These are phyloP conservation scores for Monosporascus sp. DNA, from an alignment of 2,329 filamentous ascomycete genomes.

Conservation along the genomic window DNA sequence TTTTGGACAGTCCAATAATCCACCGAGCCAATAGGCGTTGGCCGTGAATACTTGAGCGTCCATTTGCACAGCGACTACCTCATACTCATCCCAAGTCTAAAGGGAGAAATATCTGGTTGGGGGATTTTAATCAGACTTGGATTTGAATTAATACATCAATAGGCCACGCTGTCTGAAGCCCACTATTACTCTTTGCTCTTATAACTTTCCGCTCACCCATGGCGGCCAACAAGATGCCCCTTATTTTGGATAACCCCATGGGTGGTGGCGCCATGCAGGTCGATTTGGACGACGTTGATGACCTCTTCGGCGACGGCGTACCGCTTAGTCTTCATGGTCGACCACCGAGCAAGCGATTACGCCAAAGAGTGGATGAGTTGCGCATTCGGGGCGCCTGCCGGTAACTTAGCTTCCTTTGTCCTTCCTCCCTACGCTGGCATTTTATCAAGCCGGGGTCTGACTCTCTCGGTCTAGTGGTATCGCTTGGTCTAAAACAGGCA, in stretches of 20 bases:
- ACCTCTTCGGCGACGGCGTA: conserved; percentile 70
- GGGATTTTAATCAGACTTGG: too few relatives aligned
- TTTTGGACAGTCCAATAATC: too few relatives aligned
- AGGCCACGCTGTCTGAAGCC: neutral
- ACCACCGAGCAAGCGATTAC: conserved; percentile 60
- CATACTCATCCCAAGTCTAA: too few relatives aligned
- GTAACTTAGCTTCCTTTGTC: conserved; percentile 46
- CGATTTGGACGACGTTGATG: conserved; percentile 59
- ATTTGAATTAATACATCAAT: too few relatives aligned
- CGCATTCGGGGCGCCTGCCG: conserved; percentile 73
- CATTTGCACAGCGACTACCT: too few relatives aligned
- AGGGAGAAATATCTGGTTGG: too few relatives aligned
- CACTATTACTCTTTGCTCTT: neutral
- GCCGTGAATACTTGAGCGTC: too few relatives aligned
- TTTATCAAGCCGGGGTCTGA: conserved; percentile 10
- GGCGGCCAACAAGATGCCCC: conserved; percentile 37
- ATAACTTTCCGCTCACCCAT: conserved; percentile 15
- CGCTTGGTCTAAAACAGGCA: conserved; percentile 83
- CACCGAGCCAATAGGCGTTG: too few relatives aligned
- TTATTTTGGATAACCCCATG: conserved; percentile 53
- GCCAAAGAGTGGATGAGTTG: conserved; percentile 71
- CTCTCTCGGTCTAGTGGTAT: conserved; percentile 53
- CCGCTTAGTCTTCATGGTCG: conserved; percentile 47
- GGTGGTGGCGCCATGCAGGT: conserved; percentile 47
- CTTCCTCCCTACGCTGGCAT: neutral